phyloP scores from a whole-genome alignment of 2,329 filamentous ascomycete genomes.

The Aspergillus vadensis region DNA sequence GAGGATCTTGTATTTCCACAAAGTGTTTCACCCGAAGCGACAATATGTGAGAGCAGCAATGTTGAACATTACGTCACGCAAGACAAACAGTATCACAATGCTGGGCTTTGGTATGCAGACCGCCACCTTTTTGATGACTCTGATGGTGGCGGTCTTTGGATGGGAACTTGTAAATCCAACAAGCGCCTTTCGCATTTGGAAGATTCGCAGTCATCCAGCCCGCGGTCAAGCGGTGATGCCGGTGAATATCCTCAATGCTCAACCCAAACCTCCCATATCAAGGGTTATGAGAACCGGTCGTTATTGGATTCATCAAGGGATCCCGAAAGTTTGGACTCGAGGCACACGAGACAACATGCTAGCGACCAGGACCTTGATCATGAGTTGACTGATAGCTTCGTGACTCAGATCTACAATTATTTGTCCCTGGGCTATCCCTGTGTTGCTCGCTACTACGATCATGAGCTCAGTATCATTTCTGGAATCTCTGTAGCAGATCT shows the following conservation, averaged over 20 bases:
- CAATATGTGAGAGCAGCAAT: constrained; percentile 79
- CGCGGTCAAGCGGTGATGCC: constrained; percentile 20
- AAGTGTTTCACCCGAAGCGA: constrained; percentile 80
- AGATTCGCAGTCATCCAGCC: constrained; percentile 23
- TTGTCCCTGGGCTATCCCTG: constrained; percentile 89
- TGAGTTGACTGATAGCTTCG: constrained; percentile 81
- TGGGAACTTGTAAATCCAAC: constrained; percentile 43
- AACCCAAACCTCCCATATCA: background rate
- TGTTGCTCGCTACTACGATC: constrained; percentile 78
- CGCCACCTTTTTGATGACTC: constrained; percentile 51
- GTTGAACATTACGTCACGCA: constrained; percentile 54
- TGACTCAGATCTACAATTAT: constrained; percentile 97
- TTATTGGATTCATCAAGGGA: background rate
- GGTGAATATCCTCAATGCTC: background rate
- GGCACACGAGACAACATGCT: background rate
- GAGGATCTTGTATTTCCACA: constrained; percentile 76
- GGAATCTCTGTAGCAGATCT: constrained; percentile 69
- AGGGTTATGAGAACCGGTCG: background rate
- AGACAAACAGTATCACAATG: constrained; percentile 54
- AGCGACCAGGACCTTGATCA: constrained; percentile 52
- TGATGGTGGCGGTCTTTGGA: constrained; percentile 42
- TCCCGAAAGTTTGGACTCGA: background rate
- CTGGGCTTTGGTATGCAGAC: constrained; percentile 75
- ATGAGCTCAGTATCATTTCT: constrained; percentile 81
- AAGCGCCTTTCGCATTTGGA: constrained; percentile 16